These are phyloP conservation scores for Paramecium sexaurelia DNA, from an alignment of 73 alveolate genomes.

Conservation along the genomic window DNA sequence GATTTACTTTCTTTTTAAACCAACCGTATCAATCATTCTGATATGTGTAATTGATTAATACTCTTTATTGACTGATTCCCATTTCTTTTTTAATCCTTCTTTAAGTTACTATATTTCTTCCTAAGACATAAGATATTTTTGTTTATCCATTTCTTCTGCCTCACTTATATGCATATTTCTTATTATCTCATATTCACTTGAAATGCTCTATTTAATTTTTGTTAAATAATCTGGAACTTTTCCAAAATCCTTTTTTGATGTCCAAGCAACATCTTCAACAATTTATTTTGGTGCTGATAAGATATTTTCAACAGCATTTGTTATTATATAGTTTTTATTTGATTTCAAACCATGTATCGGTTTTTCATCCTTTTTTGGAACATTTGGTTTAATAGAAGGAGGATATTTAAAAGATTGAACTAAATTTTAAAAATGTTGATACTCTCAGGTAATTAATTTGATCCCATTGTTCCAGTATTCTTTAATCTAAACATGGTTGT, in stretches of 20 bases:
- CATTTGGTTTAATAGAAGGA: slow-evolving; percentile 76
- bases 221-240: slow-evolving; percentile 92
- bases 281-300: slow-evolving; percentile 85
- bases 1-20: slow-evolving; percentile 88
- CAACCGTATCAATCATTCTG: slow-evolving; percentile 91
- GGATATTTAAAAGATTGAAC: slow-evolving; percentile 18
- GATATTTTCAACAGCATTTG: slow-evolving; percentile 98
- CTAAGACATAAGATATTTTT: slow-evolving; percentile 83
- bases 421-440: neutral
- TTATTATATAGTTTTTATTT: slow-evolving; percentile 92
- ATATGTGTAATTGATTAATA: slow-evolving; percentile 94
- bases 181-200: slow-evolving; percentile 86
- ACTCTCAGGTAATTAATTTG: slow-evolving; percentile 51
- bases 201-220: slow-evolving; percentile 86
- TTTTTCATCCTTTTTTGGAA: slow-evolving; percentile 93
- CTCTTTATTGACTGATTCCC: slow-evolving; percentile 95
- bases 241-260: slow-evolving; percentile 88
- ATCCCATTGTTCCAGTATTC: slow-evolving; percentile 78
- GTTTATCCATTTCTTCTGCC: slow-evolving; percentile 91
- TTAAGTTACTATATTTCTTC: slow-evolving; percentile 90
- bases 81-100: slow-evolving; percentile 93
- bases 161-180: slow-evolving; percentile 88
- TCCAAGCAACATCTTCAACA: slow-evolving; percentile 78
- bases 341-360: slow-evolving; percentile 94
- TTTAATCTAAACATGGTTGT: slow-evolving; percentile 76